Base-by-base conservation (phyloP, 1,284 basidiomycete genomes). In the Cryptococcus sp. region DNA sequence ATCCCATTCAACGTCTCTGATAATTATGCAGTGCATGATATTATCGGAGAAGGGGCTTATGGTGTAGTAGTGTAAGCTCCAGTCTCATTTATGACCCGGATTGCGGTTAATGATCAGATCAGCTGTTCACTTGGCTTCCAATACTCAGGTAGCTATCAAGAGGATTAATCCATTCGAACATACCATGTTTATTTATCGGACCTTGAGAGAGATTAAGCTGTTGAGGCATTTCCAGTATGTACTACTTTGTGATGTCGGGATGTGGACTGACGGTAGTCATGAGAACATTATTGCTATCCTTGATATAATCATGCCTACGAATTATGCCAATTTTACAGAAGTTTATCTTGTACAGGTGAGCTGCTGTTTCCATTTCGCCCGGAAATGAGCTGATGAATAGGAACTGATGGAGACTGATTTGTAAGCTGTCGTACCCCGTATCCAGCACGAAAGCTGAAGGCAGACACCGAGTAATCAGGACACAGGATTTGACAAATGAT, bases 91-190 rank as follows among this genome's bases (percentile, higher is more conserved):
- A 21, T 48, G 32, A 34, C 10, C 32, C 10, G 36, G 36, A 19
- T 4, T 19, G 18, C 36, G 4, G 36, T 14, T 39, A 14, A 39
- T 39, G 16, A 10, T 14, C 48, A 65, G 88, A 67, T 88, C 88
- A 34, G 91, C 90, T 2, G 81, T 90, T 2, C 90, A 93, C 71
- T 75, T 83, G 62, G 85, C 87, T 3, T 88, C 83, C 48, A 85
- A 86, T 39, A 83, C 85, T 48, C 86, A 86, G 70, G 87, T 91
- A 58, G 88, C 88, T 52, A 90, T 89, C 78, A 90, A 91, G 82
- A 87, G 89, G 79, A 92, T 93, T 78, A 84, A 86, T 7, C 91
- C 90, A 0, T 93, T 93, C 62, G 90, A 92, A 74, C 90, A 92
- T 72, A 87, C 87, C 31, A 91, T 92, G 88, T 93, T 91, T 75